Evolutionary conservation across 768 basidiomycete species (phyloP).

Genomic region (Pleurotus citrinopileatus): DNA sequence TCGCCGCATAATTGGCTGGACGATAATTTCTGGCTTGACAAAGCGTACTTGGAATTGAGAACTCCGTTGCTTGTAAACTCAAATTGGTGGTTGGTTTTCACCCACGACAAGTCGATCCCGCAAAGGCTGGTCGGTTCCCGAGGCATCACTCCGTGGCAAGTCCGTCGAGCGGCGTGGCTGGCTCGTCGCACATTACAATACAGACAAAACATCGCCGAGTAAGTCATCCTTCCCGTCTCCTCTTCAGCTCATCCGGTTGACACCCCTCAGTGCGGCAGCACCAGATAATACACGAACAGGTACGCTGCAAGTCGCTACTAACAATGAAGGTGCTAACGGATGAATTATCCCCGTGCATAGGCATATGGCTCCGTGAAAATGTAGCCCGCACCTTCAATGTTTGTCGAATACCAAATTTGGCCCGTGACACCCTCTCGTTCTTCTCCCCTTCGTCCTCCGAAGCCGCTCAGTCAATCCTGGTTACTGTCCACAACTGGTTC

Average conservation of each 20-base stretch:
- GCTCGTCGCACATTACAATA: conserved; percentile 70
- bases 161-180: conserved; percentile 82
- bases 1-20: conserved; percentile 94
- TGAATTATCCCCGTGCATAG: conserved; percentile 29
- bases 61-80: conserved; percentile 85
- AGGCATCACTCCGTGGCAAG: conserved; percentile 76
- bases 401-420: conserved; percentile 67
- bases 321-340: background rate
- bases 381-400: conserved; percentile 70
- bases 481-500: conserved; percentile 76
- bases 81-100: conserved; percentile 94
- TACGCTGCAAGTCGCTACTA: conserved; percentile 17
- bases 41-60: conserved; percentile 87
- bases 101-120: conserved; percentile 69
- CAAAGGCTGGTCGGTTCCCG: conserved; percentile 32
- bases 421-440: conserved; percentile 60
- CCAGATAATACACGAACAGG: conserved; percentile 74
- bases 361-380: conserved; percentile 62
- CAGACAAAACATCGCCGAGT: conserved; percentile 66
- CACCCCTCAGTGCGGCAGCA: conserved; percentile 43
- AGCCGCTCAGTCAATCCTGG: conserved; percentile 56
- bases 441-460: conserved; percentile 40
- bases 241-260: too few relatives aligned
- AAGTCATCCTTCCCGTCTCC: conserved; percentile 22
- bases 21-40: conserved; percentile 89